Percentiles rank a stretch among this genome's conserved stretches.
phyloP scores from a whole-genome alignment of 1,284 basidiomycete genomes.

The Vanrija sp. region DNA sequence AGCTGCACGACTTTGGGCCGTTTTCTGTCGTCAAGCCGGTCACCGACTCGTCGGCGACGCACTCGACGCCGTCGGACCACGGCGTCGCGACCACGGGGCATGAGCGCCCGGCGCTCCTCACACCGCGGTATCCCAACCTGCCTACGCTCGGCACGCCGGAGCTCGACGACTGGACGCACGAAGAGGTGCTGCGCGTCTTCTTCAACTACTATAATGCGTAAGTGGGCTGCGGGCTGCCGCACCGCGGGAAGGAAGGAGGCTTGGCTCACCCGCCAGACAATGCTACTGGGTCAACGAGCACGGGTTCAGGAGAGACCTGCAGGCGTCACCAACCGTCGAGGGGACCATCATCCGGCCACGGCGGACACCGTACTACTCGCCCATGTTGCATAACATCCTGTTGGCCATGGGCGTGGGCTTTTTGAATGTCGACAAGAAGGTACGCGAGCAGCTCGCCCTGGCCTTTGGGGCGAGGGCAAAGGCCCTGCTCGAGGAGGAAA shows the following conservation, averaged over 20 bases:
- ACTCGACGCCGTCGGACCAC: background rate
- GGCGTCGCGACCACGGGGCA: background rate
- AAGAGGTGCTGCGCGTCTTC: constrained; percentile 22
- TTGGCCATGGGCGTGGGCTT: constrained; percentile 49
- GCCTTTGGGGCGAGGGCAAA: constrained; percentile 24
- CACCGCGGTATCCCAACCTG: background rate
- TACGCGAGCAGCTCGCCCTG: constrained; percentile 12
- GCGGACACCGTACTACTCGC: constrained; percentile 22
- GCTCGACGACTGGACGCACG: constrained; percentile 16
- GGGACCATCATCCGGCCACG: constrained; percentile 14
- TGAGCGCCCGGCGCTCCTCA: background rate
- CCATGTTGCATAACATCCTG: constrained; percentile 69
- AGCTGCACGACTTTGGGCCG: constrained; percentile 17
- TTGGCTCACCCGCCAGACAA: constrained; percentile 6
- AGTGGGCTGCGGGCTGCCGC: background rate
- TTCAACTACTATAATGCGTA: constrained; percentile 26
- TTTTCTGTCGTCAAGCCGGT: constrained; percentile 16
- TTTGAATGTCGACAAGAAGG: constrained; percentile 6
- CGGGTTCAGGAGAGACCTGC: constrained; percentile 18
- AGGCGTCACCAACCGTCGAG: background rate
- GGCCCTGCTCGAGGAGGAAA: constrained; percentile 30
- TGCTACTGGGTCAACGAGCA: constrained; percentile 25
- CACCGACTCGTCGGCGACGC: background rate
- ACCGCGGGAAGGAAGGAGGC: background rate
- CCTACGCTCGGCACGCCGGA: constrained; percentile 12